phyloP scores from a whole-genome alignment of 225 moss, liverwort and hornwort species.

The Neckera pumila region DNA sequence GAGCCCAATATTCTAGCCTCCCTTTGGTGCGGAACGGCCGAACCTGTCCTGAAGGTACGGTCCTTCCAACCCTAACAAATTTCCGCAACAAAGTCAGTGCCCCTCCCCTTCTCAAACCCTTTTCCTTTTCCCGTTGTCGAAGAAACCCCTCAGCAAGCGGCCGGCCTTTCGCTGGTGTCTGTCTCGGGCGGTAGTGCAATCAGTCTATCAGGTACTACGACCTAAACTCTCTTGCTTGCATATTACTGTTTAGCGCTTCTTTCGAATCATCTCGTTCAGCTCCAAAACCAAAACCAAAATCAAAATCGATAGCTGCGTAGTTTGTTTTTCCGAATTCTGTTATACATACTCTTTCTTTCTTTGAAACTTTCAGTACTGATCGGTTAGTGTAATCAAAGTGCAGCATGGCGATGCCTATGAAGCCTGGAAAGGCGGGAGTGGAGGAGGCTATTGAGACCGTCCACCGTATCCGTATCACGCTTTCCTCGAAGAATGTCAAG shows the following conservation, averaged over 20 bases:
- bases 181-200: constrained; percentile 44
- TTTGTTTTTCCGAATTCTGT: not conserved
- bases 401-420: constrained; percentile 52
- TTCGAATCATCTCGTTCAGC: not conserved
- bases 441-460: constrained; percentile 62
- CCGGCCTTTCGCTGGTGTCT: constrained; percentile 44
- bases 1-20: not conserved
- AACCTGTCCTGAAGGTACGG: not conserved
- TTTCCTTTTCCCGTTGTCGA: not conserved
- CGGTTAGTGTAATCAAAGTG: not conserved
- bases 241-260: not conserved
- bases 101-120: accelerated
- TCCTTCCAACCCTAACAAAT: not conserved
- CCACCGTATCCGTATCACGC: constrained; percentile 84
- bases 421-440: constrained; percentile 70
- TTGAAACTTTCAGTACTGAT: not conserved
- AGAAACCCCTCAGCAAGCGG: constrained; percentile 62
- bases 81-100: not conserved
- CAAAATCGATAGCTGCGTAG: not conserved
- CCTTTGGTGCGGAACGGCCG: not conserved
- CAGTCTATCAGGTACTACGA: not conserved
- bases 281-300: not conserved
- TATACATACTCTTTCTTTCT: not conserved
- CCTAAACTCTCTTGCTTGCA: not conserved
- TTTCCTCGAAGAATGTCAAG: constrained; percentile 82